Evolutionary conservation across 108 stramenopile genomes (phyloP).

Genomic region (Skeletonema grethae): DNA sequence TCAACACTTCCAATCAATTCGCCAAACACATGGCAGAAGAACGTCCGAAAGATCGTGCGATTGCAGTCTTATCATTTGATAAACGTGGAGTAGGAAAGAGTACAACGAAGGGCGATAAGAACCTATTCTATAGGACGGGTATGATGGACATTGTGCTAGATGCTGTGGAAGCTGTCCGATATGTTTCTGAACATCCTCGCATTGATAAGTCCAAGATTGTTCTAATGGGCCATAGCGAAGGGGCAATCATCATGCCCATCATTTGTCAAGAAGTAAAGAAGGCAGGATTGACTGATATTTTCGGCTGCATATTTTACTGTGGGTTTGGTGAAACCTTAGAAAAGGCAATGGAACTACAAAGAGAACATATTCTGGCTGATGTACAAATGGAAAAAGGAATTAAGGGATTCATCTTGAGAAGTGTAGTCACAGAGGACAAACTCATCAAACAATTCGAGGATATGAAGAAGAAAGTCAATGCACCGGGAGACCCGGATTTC

Average conservation of each 20-base stretch:
- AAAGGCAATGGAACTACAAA: constrained; percentile 23
- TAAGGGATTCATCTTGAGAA: constrained; percentile 17
- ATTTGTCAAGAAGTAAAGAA: constrained; percentile 22
- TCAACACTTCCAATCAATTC: constrained; percentile 37
- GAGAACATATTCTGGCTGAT: constrained; percentile 12
- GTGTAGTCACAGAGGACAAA: constrained; percentile 14
- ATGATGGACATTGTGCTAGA: constrained; percentile 40
- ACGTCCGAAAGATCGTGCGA: constrained; percentile 10
- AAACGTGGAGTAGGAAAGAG: constrained; percentile 49
- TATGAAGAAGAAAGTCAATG: constrained; percentile 17
- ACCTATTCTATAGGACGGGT: constrained; percentile 35
- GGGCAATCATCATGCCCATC: constrained; percentile 34
- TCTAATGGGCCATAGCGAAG: constrained; percentile 33
- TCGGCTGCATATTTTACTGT: constrained; percentile 34
- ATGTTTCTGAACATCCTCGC: constrained; percentile 17
- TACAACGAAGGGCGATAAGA: constrained; percentile 25
- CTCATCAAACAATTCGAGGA: constrained; percentile 26
- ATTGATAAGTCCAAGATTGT: constrained; percentile 34
- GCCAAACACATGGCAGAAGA: constrained; percentile 21
- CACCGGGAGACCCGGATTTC: constrained; percentile 30
- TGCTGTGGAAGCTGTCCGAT: constrained; percentile 41
- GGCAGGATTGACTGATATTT: constrained; percentile 18
- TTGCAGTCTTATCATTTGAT: constrained; percentile 45
- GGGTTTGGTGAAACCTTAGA: constrained; percentile 33
- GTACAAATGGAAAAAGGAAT: constrained; percentile 14